Conservation (phyloP, 2,329 filamentous ascomycete genomes). For the Camillea tinctor region DNA sequence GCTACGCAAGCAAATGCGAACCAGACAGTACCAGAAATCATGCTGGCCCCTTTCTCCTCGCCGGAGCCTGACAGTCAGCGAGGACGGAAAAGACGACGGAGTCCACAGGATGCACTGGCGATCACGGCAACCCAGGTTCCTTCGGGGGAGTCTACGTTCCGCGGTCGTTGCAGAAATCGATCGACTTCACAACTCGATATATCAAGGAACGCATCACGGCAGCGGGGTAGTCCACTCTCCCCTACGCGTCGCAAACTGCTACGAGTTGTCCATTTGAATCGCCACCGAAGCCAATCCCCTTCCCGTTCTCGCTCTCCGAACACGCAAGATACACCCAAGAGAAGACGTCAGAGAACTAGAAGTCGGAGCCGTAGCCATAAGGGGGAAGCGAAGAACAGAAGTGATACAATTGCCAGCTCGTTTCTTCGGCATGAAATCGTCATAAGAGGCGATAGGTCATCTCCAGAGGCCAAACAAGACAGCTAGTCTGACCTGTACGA, state of each 20-base stretch:
- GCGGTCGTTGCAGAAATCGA: conserved; percentile 41
- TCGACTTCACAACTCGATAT: conserved; percentile 35
- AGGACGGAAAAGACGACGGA: conserved; percentile 38
- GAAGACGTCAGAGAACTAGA: conserved; percentile 37
- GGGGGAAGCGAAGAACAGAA: conserved; percentile 12
- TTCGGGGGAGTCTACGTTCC: conserved; percentile 39
- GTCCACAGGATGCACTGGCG: conserved; percentile 27
- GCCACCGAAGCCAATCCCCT: conserved; percentile 44
- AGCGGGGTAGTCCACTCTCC: conserved; percentile 32
- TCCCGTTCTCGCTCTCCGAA: conserved; percentile 36
- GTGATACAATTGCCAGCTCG: conserved; percentile 10
- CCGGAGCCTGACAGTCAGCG: conserved; percentile 36
- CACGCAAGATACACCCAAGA: conserved; percentile 24
- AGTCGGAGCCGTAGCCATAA: conserved; percentile 35
- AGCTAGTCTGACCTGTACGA: conserved; percentile 7
- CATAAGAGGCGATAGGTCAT: conserved; percentile 14
- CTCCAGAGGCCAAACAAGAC: conserved; percentile 15
- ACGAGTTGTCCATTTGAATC: conserved; percentile 39
- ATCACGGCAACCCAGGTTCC: conserved; percentile 27
- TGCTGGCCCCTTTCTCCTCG: conserved; percentile 24
- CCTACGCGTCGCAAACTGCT: conserved; percentile 43
- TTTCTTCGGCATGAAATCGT: conserved; percentile 27
- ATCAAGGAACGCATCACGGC: conserved; percentile 27
- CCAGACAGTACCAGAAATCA: conserved; percentile 26
- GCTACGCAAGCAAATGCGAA: conserved; percentile 17